phyloP scores from a whole-genome alignment of 2,329 filamentous ascomycete species.

The Claviceps spartinae region DNA sequence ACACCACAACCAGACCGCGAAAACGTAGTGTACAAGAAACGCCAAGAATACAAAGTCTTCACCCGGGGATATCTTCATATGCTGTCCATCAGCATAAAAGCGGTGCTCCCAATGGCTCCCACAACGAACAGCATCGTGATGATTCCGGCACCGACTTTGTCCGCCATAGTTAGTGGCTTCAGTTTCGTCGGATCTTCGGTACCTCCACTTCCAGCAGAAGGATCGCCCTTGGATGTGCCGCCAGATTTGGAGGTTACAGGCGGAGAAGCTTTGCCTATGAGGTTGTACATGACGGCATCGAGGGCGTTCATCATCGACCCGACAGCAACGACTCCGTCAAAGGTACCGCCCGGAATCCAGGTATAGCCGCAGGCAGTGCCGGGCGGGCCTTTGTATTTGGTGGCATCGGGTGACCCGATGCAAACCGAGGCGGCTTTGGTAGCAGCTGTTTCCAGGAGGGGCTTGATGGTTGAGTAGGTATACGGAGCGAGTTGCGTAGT shows the following conservation, averaged over 20 bases:
- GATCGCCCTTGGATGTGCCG: conserved; percentile 43
- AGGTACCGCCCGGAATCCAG: conserved; percentile 40
- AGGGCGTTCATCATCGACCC: conserved; percentile 59
- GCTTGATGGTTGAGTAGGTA: conserved; percentile 33
- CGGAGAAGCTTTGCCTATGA: conserved; percentile 29
- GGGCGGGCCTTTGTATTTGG: conserved; percentile 34
- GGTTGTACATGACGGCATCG: conserved; percentile 46
- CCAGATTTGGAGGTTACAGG: conserved; percentile 42
- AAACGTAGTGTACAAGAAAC: background rate
- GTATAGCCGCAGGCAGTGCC: conserved; percentile 54
- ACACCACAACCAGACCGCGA: background rate
- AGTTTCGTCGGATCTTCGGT: conserved; percentile 15
- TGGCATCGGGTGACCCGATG: conserved; percentile 27
- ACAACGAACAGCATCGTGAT: conserved; percentile 36
- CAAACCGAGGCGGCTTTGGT: conserved; percentile 38
- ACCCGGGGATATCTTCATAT: background rate
- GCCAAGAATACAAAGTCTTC: background rate
- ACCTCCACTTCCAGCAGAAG: conserved; percentile 16
- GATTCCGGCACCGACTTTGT: conserved; percentile 42
- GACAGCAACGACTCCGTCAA: conserved; percentile 48
- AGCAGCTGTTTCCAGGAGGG: conserved; percentile 38
- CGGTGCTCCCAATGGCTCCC: conserved; percentile 34
- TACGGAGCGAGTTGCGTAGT: conserved; percentile 41
- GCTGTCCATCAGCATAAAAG: conserved; percentile 31
- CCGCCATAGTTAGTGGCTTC: conserved; percentile 30